Evolutionary conservation across 2,329 filamentous ascomycete genomes (phyloP).

Genomic region (Verticillium alfalfae): DNA sequence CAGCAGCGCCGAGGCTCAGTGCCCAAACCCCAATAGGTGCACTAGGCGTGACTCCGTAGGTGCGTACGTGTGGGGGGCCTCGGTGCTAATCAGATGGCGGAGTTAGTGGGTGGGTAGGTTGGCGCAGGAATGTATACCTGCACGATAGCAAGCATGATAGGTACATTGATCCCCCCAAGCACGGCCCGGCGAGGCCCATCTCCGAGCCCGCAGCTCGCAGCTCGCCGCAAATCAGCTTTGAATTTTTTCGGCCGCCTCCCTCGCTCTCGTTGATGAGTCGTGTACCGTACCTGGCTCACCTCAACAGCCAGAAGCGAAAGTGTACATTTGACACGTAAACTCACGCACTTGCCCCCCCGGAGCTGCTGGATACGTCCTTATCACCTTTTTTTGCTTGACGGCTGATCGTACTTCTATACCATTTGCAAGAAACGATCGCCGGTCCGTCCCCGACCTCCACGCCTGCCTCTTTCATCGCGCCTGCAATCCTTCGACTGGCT

Average conservation of each 20-base stretch:
- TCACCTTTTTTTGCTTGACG: background rate
- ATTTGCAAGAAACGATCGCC: background rate
- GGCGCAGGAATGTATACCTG: background rate
- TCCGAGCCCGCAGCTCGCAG: background rate
- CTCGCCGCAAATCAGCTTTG: background rate
- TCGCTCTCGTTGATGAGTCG: background rate
- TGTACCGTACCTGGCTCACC: background rate
- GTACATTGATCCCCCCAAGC: background rate
- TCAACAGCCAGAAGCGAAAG: background rate
- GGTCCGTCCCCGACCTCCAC: background rate
- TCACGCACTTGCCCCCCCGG: background rate
- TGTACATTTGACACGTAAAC: background rate
- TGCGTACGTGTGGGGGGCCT: background rate
- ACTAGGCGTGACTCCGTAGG: too few relatives aligned
- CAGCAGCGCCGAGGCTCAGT: background rate
- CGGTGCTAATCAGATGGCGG: background rate
- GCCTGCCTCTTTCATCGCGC: background rate
- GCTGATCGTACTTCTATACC: background rate
- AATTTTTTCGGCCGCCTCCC: slow-evolving; percentile 2
- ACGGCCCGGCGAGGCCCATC: background rate
- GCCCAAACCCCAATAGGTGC: background rate
- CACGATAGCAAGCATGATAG: background rate
- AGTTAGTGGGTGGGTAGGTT: background rate
- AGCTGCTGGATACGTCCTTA: background rate
- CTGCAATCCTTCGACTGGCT: background rate